Evolutionary conservation across 441 rosid genomes (phyloP).

Genomic region (Omphalea diandra): DNA sequence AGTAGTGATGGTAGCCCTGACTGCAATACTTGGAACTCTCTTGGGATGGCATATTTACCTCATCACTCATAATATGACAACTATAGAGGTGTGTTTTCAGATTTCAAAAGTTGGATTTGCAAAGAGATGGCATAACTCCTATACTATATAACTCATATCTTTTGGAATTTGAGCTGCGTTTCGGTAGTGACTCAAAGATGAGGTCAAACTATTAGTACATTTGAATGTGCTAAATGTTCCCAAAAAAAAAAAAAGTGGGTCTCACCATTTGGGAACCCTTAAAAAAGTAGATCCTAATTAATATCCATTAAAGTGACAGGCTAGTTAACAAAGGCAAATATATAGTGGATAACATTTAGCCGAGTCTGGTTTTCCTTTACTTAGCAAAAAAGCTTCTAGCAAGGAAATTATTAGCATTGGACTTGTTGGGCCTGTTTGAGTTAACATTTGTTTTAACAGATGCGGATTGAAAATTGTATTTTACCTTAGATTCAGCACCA

Average conservation of each 20-base stretch:
- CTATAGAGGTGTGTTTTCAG: constrained; percentile 46
- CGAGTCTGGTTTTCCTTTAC: background rate
- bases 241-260: background rate
- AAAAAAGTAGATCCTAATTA: background rate
- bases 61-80: constrained; percentile 49
- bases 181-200: background rate
- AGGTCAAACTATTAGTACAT: background rate
- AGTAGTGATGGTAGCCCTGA: constrained; percentile 33
- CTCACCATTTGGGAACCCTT: background rate
- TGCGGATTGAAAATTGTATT: background rate
- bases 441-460: background rate
- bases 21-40: constrained; percentile 42
- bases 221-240: background rate
- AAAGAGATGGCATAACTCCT: background rate
- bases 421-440: background rate
- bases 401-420: background rate
- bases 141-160: background rate
- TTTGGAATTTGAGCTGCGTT: background rate
- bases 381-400: background rate
- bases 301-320: background rate
- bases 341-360: background rate
- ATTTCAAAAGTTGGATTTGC: constrained; percentile 5
- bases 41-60: constrained; percentile 61
- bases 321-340: background rate
- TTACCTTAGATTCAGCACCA: background rate